Evolutionary conservation across 306 rosid genomes (phyloP).

Genomic region (Inga leiocalycina): DNA sequence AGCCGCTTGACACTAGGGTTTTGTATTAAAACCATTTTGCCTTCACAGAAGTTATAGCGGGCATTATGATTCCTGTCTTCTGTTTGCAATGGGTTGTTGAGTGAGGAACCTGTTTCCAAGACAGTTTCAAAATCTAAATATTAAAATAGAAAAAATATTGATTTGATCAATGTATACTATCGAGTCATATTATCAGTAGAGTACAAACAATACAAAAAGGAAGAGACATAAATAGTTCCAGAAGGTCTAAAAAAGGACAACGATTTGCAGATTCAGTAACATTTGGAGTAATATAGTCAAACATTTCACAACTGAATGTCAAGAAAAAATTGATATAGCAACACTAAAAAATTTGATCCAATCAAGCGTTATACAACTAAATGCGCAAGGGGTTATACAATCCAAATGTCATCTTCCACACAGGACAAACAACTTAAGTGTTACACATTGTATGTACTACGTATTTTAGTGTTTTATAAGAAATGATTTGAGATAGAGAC

Average conservation of each 20-base stretch:
- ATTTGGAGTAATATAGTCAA: neutral
- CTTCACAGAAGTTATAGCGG: slow-evolving; percentile 6
- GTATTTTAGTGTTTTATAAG: neutral
- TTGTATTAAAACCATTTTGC: slow-evolving; percentile 1
- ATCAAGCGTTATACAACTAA: neutral
- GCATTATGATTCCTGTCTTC: slow-evolving; percentile 29
- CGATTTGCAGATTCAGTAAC: neutral
- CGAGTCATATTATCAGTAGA: slow-evolving; percentile 6
- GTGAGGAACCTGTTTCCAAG: slow-evolving; percentile 44
- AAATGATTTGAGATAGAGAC: neutral
- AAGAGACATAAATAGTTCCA: neutral
- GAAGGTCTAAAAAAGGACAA: neutral
- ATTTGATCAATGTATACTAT: neutral
- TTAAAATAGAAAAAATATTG: neutral
- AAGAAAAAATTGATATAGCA: neutral
- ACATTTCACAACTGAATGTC: slow-evolving; percentile 3
- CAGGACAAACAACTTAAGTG: neutral
- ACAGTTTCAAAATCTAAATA: neutral
- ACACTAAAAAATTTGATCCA: neutral
- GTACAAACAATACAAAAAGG: slow-evolving; percentile 14
- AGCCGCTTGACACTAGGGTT: neutral
- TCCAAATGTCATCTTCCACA: neutral
- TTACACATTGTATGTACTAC: neutral
- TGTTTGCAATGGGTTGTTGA: slow-evolving; percentile 41
- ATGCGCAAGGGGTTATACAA: neutral